A percentile compares a stretch with the other conserved stretches of the same genome.
Conservation (phyloP, 139 green algal genomes). For the Picochlorum sp. region DNA sequence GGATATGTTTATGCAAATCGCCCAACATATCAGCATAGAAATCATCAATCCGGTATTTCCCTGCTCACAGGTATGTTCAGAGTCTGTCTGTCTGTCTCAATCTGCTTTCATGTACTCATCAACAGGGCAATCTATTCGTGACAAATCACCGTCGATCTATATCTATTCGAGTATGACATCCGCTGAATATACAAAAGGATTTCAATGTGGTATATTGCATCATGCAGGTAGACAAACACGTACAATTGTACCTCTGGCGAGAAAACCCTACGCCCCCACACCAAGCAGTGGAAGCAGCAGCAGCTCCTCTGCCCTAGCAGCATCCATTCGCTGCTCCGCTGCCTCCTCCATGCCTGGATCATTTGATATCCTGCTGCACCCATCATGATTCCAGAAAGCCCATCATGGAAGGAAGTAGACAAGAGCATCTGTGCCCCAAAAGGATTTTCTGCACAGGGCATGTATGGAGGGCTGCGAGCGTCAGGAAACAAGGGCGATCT, state of each 20-base stretch:
- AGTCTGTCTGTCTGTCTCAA: too few relatives aligned
- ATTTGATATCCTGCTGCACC: constrained; percentile 73
- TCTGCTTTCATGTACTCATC: too few relatives aligned
- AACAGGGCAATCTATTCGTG: too few relatives aligned
- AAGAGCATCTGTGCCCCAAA: constrained; percentile 68
- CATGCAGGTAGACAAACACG: too few relatives aligned
- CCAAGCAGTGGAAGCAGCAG: not conserved
- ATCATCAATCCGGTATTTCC: too few relatives aligned
- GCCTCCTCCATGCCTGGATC: constrained; percentile 14
- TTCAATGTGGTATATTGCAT: too few relatives aligned
- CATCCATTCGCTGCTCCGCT: not conserved
- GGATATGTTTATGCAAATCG: too few relatives aligned
- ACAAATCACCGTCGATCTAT: too few relatives aligned
- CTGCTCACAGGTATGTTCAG: too few relatives aligned
- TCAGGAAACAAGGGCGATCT: constrained; percentile 82
- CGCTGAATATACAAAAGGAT: too few relatives aligned
- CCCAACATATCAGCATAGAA: too few relatives aligned
- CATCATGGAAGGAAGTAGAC: constrained; percentile 73
- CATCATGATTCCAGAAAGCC: constrained; percentile 80
- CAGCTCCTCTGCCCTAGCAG: not conserved
- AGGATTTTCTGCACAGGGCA: constrained; percentile 87
- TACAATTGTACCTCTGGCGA: not conserved
- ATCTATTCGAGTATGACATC: too few relatives aligned
- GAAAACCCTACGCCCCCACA: not conserved
- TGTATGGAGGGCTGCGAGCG: constrained; percentile 71